Base-by-base conservation (phyloP, 1,284 basidiomycete species). In the Sutorius eximius region DNA sequence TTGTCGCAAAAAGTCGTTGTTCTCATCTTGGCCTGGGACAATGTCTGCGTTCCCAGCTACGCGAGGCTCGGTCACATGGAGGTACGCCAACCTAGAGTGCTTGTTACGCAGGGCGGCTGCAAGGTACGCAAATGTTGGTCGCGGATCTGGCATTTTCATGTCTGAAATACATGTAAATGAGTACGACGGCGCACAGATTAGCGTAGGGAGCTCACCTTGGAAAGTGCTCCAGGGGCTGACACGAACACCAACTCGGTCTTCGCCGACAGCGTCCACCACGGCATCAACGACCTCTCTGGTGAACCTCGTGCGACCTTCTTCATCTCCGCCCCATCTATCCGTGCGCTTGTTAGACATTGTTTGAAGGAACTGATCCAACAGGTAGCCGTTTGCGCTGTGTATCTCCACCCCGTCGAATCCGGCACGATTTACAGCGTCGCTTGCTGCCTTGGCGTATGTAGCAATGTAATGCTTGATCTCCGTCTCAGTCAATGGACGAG, bases 21-120 rank as follows among this genome's bases (percentile, higher is more conserved):
- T 38, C 6, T 55, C 61, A 0, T 53, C 55, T 16, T 22, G 8
- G 16, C 20, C 9, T 5, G 10, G 12, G 2, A 40, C 34, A 20
- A 3, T 1, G 9, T 66, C 59, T 5, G 11, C 22, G 43, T 16
- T 49, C 2, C 64, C 71, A 15, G 59, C 51, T 12, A 72, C 61
- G 15, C 76, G 70, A 2, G 79, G 72, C 61, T 86, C 83, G 29
- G 82, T 68, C 38, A 79, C 69, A 62, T 89, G 86, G 20, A 87
- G 58, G 63, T 85, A 87, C 0, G 82, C 82, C 10, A 87, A 68
- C 24, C 75, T 72, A 0, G 62, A 55, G 24, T 58, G 52, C 8
- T 67, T 60, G 43, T 72, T 49, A 49, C 67, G 68, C 24, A 82
- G 61, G 16, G 72, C 61, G 4, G 62, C 59, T 0, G 73, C 68